These are phyloP conservation scores for Coniosporium tulheliwenetii DNA, from an alignment of 2,329 filamentous ascomycete genomes.

Conservation along the genomic window DNA sequence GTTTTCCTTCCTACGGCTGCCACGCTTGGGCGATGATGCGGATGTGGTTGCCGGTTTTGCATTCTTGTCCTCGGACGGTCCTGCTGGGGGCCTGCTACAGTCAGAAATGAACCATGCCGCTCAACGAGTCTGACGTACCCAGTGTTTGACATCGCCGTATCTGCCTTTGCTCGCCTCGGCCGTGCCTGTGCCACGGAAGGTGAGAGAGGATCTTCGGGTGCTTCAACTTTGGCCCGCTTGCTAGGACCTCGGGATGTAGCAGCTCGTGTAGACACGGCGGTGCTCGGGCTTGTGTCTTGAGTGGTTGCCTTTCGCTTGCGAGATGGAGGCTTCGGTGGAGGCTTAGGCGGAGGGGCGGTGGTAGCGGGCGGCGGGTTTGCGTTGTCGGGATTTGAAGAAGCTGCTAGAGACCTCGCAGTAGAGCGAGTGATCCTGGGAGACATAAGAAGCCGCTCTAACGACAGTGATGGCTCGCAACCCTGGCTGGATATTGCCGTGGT, in stretches of 20 bases:
- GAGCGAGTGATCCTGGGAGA: conserved; percentile 93
- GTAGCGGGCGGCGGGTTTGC: conserved; percentile 23
- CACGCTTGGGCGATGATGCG: conserved; percentile 53
- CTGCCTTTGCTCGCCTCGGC: conserved; percentile 45
- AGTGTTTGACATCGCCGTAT: conserved; percentile 56
- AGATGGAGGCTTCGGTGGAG: conserved; percentile 31
- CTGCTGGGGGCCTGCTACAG: conserved; percentile 41
- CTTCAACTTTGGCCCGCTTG: conserved; percentile 47
- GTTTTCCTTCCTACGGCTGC: conserved; percentile 52
- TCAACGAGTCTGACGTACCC: conserved; percentile 36
- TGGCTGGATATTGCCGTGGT: too few relatives aligned
- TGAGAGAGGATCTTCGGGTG: conserved; percentile 30
- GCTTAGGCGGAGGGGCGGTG: conserved; percentile 26
- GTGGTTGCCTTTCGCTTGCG: conserved; percentile 64
- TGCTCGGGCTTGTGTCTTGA: conserved; percentile 29
- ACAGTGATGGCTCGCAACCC: too few relatives aligned
- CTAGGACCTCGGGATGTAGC: conserved; percentile 19
- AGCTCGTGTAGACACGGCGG: conserved; percentile 21
- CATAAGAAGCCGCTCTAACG: conserved; percentile 51
- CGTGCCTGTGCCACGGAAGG: conserved; percentile 26
- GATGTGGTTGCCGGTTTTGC: conserved; percentile 36
- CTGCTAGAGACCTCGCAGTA: conserved; percentile 76
- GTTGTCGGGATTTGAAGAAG: conserved; percentile 25
- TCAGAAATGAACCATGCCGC: conserved; percentile 9
- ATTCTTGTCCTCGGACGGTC: conserved; percentile 43